Evolutionary conservation across 805 yeast species (phyloP).

Genomic region (Metschnikowia dekortorum): DNA sequence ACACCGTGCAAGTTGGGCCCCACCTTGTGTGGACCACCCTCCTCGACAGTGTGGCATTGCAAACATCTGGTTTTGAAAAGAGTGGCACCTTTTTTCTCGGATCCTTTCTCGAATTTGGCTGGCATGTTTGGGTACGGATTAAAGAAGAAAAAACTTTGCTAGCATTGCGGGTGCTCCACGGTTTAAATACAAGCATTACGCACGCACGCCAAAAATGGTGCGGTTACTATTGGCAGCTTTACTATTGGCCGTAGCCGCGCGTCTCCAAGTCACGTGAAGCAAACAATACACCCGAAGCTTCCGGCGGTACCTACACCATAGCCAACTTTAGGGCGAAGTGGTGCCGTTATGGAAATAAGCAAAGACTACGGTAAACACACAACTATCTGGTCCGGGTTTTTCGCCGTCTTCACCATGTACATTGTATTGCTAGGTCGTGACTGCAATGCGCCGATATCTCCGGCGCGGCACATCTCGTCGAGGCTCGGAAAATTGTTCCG

Average conservation of each 20-base stretch:
- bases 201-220: constrained; percentile 15
- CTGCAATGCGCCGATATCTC: constrained; percentile 5
- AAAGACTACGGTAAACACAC: no score
- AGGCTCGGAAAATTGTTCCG: neutral
- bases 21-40: constrained; percentile 96
- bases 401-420: no score
- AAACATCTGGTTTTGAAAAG: constrained; percentile 98
- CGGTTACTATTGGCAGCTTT: constrained; percentile 12
- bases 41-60: constrained; percentile 97
- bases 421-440: neutral
- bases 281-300: neutral
- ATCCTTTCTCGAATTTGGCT: constrained; percentile 42
- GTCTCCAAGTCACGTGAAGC: neutral
- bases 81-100: constrained; percentile 85
- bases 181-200: constrained; percentile 11
- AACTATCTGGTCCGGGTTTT: no score
- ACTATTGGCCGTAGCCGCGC: constrained; percentile 12
- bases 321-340: neutral
- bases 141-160: neutral
- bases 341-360: neutral
- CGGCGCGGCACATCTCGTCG: constrained; percentile 5
- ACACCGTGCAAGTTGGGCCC: constrained; percentile 98
- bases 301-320: neutral
- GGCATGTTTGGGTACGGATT: constrained; percentile 29
- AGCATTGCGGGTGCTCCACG: constrained; percentile 2